Base-by-base conservation (phyloP, 129 eudicot genomes). In the Centella asiatica region DNA sequence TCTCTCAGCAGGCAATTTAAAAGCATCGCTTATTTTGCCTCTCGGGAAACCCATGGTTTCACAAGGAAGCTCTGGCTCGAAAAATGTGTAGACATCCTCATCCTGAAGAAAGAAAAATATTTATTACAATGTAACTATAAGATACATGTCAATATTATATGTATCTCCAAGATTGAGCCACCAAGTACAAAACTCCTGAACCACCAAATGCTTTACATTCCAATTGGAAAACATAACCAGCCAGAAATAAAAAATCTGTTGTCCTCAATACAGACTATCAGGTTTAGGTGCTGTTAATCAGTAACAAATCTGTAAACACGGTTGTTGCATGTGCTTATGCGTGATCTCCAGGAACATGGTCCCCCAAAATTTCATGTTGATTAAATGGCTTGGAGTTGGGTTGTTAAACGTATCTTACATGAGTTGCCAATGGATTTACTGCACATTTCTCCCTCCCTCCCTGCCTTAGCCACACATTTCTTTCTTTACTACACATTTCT, bases 61-160 rank as follows among this genome's bases (percentile, higher is more conserved):
- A 2, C 69, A 56, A 0, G 94, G 84, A 71, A 90, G 95, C 69
- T 87, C 98, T 14, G 98, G 98, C 65, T 90, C 95, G 37, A 90
- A 90, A 82, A 90, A 87, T 28, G 85, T 77, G 78, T 74, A 87
- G 36, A 87, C 80, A 63, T 90, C 98, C 69, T 90, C 95, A 39
- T 90, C 98, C 98, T 90, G 69, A 48, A 58, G 36, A 42, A 62
- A 66, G 46, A 0, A 20, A 20, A 60, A 29, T 20, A 9, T 9
- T 23, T 15, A 28, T 68, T 33, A 25, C 13, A 8, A 19, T n/a
- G 24, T 23, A 13, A 29, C 24, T 28, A 27, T 55, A 15, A 27
- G 39, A 55, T 18, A 10, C 39, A 55, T 31, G n/a, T 56, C 25
- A 12, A 25, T 1, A 62, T 46, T 62, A 51, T 23, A 23, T 17